These are phyloP conservation scores for Paracamarosporium sp. DNA, from an alignment of 2,329 filamentous ascomycete genomes.

Conservation along the genomic window DNA sequence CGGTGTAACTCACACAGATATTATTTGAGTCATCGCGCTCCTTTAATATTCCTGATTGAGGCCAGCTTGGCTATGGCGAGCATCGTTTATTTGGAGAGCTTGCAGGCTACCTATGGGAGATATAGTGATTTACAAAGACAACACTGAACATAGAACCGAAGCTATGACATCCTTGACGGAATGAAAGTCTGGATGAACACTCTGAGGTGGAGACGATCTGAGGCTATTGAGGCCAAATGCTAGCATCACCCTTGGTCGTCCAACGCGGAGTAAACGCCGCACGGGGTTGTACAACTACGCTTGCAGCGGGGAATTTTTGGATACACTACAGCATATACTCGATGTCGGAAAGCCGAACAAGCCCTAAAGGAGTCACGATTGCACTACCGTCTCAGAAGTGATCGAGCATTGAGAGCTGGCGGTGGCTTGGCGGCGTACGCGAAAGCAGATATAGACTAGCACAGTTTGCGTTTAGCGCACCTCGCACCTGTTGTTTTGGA, in stretches of 20 bases:
- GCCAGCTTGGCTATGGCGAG: not conserved
- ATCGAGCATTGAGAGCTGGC: too few relatives aligned
- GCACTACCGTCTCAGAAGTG: too few relatives aligned
- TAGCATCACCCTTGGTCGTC: constrained; percentile 8
- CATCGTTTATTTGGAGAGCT: too few relatives aligned
- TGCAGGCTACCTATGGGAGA: too few relatives aligned
- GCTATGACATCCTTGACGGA: too few relatives aligned
- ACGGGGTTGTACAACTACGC: not conserved
- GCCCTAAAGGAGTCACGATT: too few relatives aligned
- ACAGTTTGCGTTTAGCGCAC: too few relatives aligned
- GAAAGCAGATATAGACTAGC: too few relatives aligned
- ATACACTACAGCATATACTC: too few relatives aligned
- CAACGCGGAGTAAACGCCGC: not conserved
- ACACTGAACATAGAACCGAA: not conserved
- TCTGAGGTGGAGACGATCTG: not conserved
- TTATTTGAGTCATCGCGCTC: constrained; percentile 72
- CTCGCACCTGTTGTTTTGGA: constrained; percentile 28
- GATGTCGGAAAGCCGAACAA: too few relatives aligned
- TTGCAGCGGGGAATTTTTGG: too few relatives aligned
- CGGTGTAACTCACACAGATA: constrained; percentile 79
- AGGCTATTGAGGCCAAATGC: constrained; percentile 3
- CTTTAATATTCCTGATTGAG: constrained; percentile 79
- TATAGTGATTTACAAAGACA: not conserved
- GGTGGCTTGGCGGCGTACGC: constrained; percentile 14
- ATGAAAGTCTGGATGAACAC: constrained; percentile 55